Conservation (phyloP, 139 green algal species). For the Raphidocelis subcapitata region DNA sequence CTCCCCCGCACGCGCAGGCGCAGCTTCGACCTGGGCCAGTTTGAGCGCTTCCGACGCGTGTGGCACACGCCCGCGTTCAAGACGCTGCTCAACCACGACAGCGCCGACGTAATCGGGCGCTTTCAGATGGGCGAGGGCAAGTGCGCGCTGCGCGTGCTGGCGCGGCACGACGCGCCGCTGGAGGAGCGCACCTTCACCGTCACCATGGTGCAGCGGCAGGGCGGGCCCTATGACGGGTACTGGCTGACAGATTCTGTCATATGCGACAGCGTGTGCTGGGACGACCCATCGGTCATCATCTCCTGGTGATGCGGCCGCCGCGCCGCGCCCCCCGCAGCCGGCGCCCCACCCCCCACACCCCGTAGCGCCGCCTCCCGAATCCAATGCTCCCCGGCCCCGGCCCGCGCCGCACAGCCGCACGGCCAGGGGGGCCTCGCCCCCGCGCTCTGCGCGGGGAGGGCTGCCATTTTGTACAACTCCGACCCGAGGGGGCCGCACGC, state of each 20-base stretch:
- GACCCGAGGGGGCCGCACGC: no score
- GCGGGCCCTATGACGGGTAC: conserved; percentile 54
- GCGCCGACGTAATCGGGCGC: conserved; percentile 32
- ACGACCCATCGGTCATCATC: conserved; percentile 5
- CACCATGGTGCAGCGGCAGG: conserved; percentile 13
- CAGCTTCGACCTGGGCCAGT: conserved; percentile 69
- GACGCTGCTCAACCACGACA: conserved; percentile 50
- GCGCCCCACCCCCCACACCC: no score
- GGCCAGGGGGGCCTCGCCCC: no score
- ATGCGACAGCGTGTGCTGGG: conserved; percentile 30
- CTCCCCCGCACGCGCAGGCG: conserved; percentile 23
- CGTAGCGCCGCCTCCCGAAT: no score
- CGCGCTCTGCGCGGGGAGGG: no score
- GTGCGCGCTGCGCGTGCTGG: neutral
- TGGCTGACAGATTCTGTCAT: conserved; percentile 49
- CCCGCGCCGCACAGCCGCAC: no score
- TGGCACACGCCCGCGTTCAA: conserved; percentile 55
- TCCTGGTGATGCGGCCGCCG: conserved; percentile 24
- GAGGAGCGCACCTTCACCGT: neutral
- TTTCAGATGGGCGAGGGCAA: conserved; percentile 39
- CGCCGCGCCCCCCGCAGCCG: no score
- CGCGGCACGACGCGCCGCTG: neutral
- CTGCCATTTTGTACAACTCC: no score
- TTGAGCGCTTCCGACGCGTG: conserved; percentile 73
- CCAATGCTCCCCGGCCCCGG: no score